phyloP scores from a whole-genome alignment of 2,329 filamentous ascomycete genomes.

The Knufia petricola region DNA sequence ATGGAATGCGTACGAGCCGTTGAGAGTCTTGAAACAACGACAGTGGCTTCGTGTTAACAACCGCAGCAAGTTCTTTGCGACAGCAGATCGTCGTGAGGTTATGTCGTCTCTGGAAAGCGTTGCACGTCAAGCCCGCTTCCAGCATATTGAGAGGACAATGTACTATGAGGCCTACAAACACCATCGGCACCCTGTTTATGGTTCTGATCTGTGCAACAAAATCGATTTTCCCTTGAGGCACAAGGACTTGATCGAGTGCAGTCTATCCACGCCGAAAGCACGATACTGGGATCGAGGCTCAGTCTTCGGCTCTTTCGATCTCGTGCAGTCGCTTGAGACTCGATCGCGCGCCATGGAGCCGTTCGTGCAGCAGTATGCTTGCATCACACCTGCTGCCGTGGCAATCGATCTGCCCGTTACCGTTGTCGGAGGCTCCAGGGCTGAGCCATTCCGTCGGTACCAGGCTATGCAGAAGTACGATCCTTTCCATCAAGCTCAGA shows the following conservation, averaged over 20 bases:
- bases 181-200: slow-evolving; percentile 72
- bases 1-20: slow-evolving; percentile 58
- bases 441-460: slow-evolving; percentile 48
- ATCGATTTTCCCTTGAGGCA: slow-evolving; percentile 55
- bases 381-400: slow-evolving; percentile 80
- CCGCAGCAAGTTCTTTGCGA: slow-evolving; percentile 17
- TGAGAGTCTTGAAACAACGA: slow-evolving; percentile 62
- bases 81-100: slow-evolving; percentile 42
- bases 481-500: slow-evolving; percentile 87
- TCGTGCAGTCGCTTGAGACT: slow-evolving; percentile 66
- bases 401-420: slow-evolving; percentile 65
- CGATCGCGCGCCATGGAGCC: slow-evolving; percentile 64
- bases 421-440: slow-evolving; percentile 52
- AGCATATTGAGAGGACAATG: slow-evolving; percentile 70
- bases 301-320: slow-evolving; percentile 43
- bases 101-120: slow-evolving; percentile 64
- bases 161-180: slow-evolving; percentile 74
- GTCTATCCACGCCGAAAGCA: slow-evolving; percentile 39
- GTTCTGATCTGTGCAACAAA: slow-evolving; percentile 64
- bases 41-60: slow-evolving; percentile 48
- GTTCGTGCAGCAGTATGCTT: slow-evolving; percentile 78
- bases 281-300: slow-evolving; percentile 13
- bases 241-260: slow-evolving; percentile 45
- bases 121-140: slow-evolving; percentile 58
- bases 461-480: slow-evolving; percentile 50